phyloP scores from a whole-genome alignment of 2,329 filamentous ascomycete species.

The Penicillium thymicola region DNA sequence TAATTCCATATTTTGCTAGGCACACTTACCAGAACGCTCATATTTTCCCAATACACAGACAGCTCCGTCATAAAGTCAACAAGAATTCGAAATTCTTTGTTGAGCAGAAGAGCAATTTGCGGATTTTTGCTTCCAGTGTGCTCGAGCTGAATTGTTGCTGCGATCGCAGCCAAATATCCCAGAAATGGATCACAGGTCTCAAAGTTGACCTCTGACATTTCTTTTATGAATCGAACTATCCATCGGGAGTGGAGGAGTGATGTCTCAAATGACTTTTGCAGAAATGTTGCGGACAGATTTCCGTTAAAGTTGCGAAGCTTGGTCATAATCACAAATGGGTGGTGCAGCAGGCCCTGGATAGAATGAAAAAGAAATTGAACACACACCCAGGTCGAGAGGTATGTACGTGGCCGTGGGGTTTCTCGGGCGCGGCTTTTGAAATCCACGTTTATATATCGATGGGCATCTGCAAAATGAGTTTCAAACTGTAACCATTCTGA shows the following conservation, averaged over 20 bases:
- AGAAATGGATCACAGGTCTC: slow-evolving; percentile 26
- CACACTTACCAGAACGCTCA: slow-evolving; percentile 20
- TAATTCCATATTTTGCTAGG: background rate
- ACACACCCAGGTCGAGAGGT: slow-evolving; percentile 27
- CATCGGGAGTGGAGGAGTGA: slow-evolving; percentile 29
- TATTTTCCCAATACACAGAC: slow-evolving; percentile 22
- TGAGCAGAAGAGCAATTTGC: slow-evolving; percentile 22
- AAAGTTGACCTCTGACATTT: slow-evolving; percentile 25
- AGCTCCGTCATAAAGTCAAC: slow-evolving; percentile 22
- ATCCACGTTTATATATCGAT: slow-evolving; percentile 29
- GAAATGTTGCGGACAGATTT: slow-evolving; percentile 25
- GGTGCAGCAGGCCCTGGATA: slow-evolving; percentile 24
- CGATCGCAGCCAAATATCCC: slow-evolving; percentile 27
- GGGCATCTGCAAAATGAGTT: slow-evolving; percentile 26
- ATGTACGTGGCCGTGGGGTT: slow-evolving; percentile 20
- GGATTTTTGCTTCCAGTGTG: slow-evolving; percentile 26
- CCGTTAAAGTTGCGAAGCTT: slow-evolving; percentile 25
- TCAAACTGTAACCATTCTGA: slow-evolving; percentile 29
- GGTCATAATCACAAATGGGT: slow-evolving; percentile 28
- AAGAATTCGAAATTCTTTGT: slow-evolving; percentile 23
- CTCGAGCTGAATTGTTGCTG: slow-evolving; percentile 29
- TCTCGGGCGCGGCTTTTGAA: slow-evolving; percentile 24
- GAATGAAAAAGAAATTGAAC: slow-evolving; percentile 29
- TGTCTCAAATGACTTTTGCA: slow-evolving; percentile 29
- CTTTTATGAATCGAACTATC: slow-evolving; percentile 25